These are phyloP conservation scores for Arthrobotrys megalospora DNA, from an alignment of 2,329 filamentous ascomycete genomes.

Conservation along the genomic window DNA sequence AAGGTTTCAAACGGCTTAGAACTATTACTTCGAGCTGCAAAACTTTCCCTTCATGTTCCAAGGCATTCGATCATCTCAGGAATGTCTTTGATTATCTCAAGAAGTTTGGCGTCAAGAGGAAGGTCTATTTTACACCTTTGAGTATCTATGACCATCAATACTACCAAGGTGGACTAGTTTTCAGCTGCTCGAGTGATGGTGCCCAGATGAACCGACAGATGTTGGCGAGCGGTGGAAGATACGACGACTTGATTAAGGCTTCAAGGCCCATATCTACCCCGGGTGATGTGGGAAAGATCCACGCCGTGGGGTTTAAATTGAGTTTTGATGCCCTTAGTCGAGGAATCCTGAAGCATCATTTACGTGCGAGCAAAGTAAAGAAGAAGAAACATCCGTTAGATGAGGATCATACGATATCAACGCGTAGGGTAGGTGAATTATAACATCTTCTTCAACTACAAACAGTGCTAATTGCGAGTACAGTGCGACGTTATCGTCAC, in stretches of 20 bases:
- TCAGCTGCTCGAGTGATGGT: conserved; percentile 89
- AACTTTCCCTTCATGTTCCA: conserved; percentile 62
- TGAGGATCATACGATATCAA: conserved; percentile 73
- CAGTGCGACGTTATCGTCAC: conserved; percentile 88
- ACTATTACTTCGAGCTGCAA: conserved; percentile 68
- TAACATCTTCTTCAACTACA: background rate
- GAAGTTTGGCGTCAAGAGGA: conserved; percentile 80
- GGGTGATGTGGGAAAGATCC: conserved; percentile 76
- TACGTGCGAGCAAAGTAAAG: conserved; percentile 61
- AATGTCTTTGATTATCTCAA: conserved; percentile 83
- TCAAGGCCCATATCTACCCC: conserved; percentile 76
- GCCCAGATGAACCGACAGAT: conserved; percentile 81
- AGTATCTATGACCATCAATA: conserved; percentile 93
- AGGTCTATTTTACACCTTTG: conserved; percentile 86
- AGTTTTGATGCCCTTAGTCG: conserved; percentile 86
- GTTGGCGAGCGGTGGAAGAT: conserved; percentile 92
- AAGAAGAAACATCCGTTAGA: conserved; percentile 71
- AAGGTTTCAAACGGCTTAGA: conserved; percentile 77
- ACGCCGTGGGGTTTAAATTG: conserved; percentile 92
- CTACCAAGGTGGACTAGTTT: conserved; percentile 86
- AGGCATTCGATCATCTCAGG: conserved; percentile 81
- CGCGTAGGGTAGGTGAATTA: conserved; percentile 69
- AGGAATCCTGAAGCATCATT: conserved; percentile 72
- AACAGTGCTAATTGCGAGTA: background rate
- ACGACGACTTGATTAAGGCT: conserved; percentile 89